These are phyloP conservation scores for Aristolochia californica DNA, from an alignment of 164 flowering plant genomes.

Conservation along the genomic window DNA sequence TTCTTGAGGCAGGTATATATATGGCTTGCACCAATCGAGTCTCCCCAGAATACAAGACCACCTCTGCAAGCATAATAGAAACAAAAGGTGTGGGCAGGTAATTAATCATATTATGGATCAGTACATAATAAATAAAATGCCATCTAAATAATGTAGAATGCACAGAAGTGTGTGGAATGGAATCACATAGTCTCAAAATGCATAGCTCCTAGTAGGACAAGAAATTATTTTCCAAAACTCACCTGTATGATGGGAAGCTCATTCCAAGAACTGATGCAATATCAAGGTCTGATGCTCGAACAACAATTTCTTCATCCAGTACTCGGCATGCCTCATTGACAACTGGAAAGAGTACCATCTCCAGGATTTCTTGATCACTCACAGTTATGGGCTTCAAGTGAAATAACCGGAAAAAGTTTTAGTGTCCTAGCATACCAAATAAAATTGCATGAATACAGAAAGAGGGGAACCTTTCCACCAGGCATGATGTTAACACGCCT, in stretches of 20 bases:
- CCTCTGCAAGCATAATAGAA: slow-evolving; percentile 42
- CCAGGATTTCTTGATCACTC: slow-evolving; percentile 72
- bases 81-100: neutral
- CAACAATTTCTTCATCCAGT: slow-evolving; percentile 71
- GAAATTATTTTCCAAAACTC: slow-evolving; percentile 10
- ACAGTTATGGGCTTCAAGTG: slow-evolving; percentile 59
- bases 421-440: neutral
- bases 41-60: slow-evolving; percentile 91
- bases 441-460: neutral
- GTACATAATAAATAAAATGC: neutral
- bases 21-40: slow-evolving; percentile 51
- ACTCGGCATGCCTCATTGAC: slow-evolving; percentile 96
- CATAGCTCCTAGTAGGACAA: neutral
- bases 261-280: slow-evolving; percentile 87
- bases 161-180: neutral
- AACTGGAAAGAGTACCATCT: slow-evolving; percentile 90
- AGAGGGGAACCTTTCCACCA: slow-evolving; percentile 64
- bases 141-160: neutral
- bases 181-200: neutral
- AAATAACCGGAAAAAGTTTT: neutral
- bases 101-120: neutral
- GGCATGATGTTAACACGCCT: slow-evolving; percentile 61
- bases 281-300: slow-evolving; percentile 92
- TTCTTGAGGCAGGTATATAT: slow-evolving; percentile 60
- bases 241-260: slow-evolving; percentile 96